Evolutionary conservation across 371 early-diverging fungal genomes (phyloP).

Genomic region (Sporodiniella umbellata): DNA sequence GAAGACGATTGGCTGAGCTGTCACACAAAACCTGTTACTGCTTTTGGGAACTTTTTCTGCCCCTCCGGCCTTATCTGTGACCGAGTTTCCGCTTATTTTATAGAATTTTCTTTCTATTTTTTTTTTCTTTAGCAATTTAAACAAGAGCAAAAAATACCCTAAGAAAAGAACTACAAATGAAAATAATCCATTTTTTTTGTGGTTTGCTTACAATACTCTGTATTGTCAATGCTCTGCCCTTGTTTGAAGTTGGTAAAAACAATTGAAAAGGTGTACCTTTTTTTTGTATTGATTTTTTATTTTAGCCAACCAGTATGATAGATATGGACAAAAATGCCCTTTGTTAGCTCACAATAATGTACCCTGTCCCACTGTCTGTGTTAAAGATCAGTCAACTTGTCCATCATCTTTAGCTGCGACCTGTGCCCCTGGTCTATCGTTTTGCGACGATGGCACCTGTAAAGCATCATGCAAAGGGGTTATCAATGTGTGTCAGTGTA

Average conservation of each 20-base stretch:
- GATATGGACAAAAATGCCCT: constrained; percentile 51
- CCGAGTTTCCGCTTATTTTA: constrained; percentile 2
- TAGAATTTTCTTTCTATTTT: neutral
- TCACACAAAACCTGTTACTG: neutral
- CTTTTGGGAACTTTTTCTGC: neutral
- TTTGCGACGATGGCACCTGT: constrained; percentile 60
- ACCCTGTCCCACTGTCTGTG: constrained; percentile 53
- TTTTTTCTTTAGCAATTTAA: neutral
- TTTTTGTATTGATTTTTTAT: neutral
- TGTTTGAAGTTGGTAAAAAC: constrained; percentile 28
- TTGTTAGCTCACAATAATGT: constrained; percentile 32
- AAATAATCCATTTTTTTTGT: constrained; percentile 16
- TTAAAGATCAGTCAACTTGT: constrained; percentile 34
- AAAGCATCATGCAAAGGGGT: constrained; percentile 40
- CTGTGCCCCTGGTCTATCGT: constrained; percentile 42
- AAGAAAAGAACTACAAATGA: constrained; percentile 10
- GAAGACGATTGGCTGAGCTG: neutral
- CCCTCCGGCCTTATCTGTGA: neutral
- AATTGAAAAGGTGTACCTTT: neutral
- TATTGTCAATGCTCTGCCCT: constrained; percentile 21
- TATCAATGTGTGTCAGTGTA: constrained; percentile 42
- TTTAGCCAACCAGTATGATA: constrained; percentile 51
- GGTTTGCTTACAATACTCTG: constrained; percentile 15
- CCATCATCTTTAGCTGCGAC: constrained; percentile 36
- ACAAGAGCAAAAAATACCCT: neutral